Percentiles rank a stretch among this genome's conserved stretches.
Evolutionary conservation across 768 basidiomycete species (phyloP).

Genomic region (Tricholoma terreum): DNA sequence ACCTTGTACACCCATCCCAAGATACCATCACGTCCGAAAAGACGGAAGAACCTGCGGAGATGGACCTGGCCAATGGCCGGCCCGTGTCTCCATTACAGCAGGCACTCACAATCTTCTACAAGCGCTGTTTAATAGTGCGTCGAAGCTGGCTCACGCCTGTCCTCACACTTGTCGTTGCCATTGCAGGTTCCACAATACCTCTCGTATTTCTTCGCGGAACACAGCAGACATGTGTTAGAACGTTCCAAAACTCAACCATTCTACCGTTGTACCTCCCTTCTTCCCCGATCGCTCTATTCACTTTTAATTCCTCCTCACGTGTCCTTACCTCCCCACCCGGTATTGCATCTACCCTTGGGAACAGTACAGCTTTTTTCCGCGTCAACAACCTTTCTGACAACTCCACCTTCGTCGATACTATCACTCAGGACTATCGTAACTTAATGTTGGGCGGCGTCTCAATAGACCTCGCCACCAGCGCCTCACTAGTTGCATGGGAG

Average conservation of each 20-base stretch:
- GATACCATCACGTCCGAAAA: conserved; percentile 2
- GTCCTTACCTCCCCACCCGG: conserved; percentile 55
- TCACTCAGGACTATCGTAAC: conserved; percentile 50
- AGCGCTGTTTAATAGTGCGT: conserved; percentile 59
- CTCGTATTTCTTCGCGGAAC: conserved; percentile 58
- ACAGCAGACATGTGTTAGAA: conserved; percentile 46
- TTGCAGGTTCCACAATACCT: conserved; percentile 66
- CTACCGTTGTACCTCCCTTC: conserved; percentile 55
- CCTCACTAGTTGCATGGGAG: conserved; percentile 70
- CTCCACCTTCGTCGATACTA: conserved; percentile 52
- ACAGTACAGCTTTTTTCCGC: conserved; percentile 30
- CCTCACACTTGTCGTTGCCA: conserved; percentile 49
- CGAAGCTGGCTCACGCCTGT: conserved; percentile 68
- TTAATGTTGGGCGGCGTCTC: conserved; percentile 70
- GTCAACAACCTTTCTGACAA: conserved; percentile 51
- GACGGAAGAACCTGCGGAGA: conserved; percentile 16
- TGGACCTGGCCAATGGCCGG: conserved; percentile 51
- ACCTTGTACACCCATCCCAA: conserved; percentile 17
- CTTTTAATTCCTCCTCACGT: conserved; percentile 28
- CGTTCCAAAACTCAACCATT: conserved; percentile 32
- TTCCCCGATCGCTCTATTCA: conserved; percentile 37
- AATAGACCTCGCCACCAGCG: conserved; percentile 45
- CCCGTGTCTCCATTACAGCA: conserved; percentile 57
- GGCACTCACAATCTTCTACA: conserved; percentile 70
- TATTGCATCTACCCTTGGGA: conserved; percentile 46